Evolutionary conservation across 1,139 yeast species (phyloP), one percentile per base, ranked within the genome.

Genomic region (Scheffersomyces illinoinensis): DNA sequence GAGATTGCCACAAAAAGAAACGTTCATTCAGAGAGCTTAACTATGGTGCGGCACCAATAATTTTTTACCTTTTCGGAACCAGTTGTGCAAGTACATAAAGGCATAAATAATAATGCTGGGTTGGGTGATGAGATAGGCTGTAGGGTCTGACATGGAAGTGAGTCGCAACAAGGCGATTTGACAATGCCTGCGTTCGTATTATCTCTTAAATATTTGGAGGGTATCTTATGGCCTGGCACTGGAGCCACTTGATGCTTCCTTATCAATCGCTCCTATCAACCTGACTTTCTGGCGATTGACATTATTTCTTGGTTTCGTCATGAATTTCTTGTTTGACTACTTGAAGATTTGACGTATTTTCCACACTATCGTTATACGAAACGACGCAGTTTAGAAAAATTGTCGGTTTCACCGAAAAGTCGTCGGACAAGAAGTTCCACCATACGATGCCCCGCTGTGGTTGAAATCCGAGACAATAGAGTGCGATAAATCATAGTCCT

Each of bases 11-110:
- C n/a, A 26, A 24, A 26, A 23, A 24, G 43, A 26, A 24, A 23
- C 19, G 24, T 18, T 26, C 17, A 14, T 21, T 18, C n/a, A 17
- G 14, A 10, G 43, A 50, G 39, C 20, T 50, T 50, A 26, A 26
- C 53, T 50, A 26, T 50, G 53, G 43, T 23, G 33, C 33, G 53
- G 53, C 51, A 50, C 53, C 53, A 26, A 50, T 21, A 23, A 23
- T 50, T 21, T 50, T 33, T 33, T 33, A 26, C 43, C 1, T 33
- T 33, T 33, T 33, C 43, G 43, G 43, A 33, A 33, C 43, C 14
- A 33, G 33, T 26, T 26, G 12, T 4, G 12, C 12, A 26, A 26
- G 12, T 26, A 26, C 33, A 33, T 33, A 17, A 33, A 33, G 5
- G 43, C 43, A 5, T 10, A 33, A 33, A 33, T 33, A 33, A 33